Percentiles rank a stretch among this genome's conserved stretches.
phyloP scores from a whole-genome alignment of 805 yeast species.

The Sugiyamaella marilandica region DNA sequence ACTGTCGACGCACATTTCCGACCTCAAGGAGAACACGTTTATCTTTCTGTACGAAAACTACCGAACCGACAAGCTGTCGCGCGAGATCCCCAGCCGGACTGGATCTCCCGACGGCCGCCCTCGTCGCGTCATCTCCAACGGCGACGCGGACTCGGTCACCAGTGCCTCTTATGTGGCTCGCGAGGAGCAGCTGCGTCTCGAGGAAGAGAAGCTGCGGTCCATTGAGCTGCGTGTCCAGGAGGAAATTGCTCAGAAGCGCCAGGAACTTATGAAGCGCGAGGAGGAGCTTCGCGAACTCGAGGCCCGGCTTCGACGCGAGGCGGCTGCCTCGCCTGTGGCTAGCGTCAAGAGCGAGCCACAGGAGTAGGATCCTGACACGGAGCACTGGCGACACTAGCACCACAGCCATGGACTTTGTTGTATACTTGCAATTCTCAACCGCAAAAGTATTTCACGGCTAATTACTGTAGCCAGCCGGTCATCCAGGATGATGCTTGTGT shows the following conservation, averaged over 20 bases:
- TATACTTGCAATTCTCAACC: too few species aligned
- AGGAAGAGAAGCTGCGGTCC: conserved; percentile 81
- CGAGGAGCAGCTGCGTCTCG: conserved; percentile 84
- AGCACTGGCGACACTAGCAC: too few species aligned
- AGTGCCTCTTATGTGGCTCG: conserved; percentile 52
- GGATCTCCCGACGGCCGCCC: conserved; percentile 16
- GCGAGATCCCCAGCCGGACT: conserved; percentile 39
- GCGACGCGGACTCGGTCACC: conserved; percentile 21
- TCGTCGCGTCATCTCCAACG: conserved; percentile 12
- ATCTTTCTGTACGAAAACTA: conserved; percentile 83
- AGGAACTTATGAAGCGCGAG: conserved; percentile 80
- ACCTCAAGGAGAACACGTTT: conserved; percentile 83
- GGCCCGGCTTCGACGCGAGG: conserved; percentile 27
- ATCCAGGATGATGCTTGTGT: background rate
- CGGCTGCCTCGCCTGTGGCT: conserved; percentile 1
- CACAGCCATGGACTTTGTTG: too few species aligned
- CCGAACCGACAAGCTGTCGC: conserved; percentile 79
- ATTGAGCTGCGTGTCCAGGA: conserved; percentile 88
- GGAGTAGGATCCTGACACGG: background rate
- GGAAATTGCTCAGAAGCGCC: conserved; percentile 73
- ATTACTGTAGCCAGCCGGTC: too few species aligned
- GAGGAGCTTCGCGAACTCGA: conserved; percentile 63
- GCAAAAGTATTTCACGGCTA: too few species aligned
- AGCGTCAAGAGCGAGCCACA: conserved; percentile 10
- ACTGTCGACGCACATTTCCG: conserved; percentile 78